Base-by-base conservation (phyloP, 1,139 yeast species). In the Lodderomyces parapsilosis region DNA sequence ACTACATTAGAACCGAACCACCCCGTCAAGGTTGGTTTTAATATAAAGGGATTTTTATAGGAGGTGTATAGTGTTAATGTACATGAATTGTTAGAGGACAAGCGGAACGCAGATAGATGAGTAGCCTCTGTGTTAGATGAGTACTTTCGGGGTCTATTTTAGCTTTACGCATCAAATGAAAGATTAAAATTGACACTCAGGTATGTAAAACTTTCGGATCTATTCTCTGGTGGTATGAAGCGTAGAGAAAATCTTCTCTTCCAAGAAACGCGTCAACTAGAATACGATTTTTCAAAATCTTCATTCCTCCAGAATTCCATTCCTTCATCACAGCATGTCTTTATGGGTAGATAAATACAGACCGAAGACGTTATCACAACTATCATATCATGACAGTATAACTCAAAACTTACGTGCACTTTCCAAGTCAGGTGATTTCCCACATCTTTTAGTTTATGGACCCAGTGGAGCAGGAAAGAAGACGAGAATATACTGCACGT, bases 381-480 rank as follows among this genome's bases (percentile, higher is more conserved):
- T 93, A 43, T 80, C 83, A 43, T 91, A 78, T 60, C 96, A 90
- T 58, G 66, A 65, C 1, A 74, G 73, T 5, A 78, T 91, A 27
- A 81, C 96, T 0, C 65, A 68, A 37, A 79, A 84, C 48, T 68
- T 93, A 36, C 66, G 70, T 43, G 81, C 94, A 1, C 67, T 87
- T 41, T 83, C 89, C 2, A 65, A 76, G 2, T 76, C 90, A 1
- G 93, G 91, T 1, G 98, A 94, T 60, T 85, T 93, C 59, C 99
- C 99, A 3, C 99, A 93, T 68, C 66, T 93, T 43, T 68, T 93
- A 33, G 80, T 93, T 9, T 91, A 91, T 60, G 99, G 99, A 0
- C 98, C 99, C 1, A 82, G 91, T 39, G 99, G 99, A 5, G 87
- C 96, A 14, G 99, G 99, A 47, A 93, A 93, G 63, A 94, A 93